phyloP scores from a whole-genome alignment of 345 rosid genomes.

The Mercurialis annua region DNA sequence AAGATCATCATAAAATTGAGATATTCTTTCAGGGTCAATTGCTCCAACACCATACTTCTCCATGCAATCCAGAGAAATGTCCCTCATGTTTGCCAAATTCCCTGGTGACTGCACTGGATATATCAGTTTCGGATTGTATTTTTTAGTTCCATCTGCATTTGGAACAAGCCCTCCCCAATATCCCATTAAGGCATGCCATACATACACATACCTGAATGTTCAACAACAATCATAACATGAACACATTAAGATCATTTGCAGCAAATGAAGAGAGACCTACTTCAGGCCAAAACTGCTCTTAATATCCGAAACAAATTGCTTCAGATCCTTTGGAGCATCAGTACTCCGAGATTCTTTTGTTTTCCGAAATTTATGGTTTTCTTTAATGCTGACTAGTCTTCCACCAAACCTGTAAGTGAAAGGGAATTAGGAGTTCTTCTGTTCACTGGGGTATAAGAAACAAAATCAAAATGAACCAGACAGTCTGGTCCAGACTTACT shows the following conservation, averaged over 20 bases:
- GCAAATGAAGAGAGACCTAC: conserved; percentile 23
- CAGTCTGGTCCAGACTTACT: no score
- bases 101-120: conserved; percentile 44
- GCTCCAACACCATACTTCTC: conserved; percentile 50
- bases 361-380: conserved; percentile 43
- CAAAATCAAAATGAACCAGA: neutral
- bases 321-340: conserved; percentile 33
- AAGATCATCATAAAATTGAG: conserved; percentile 50
- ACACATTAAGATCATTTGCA: neutral
- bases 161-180: conserved; percentile 68
- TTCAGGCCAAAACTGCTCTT: conserved; percentile 43
- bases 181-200: conserved; percentile 57
- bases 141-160: conserved; percentile 31
- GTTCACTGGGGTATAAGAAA: neutral
- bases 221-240: neutral
- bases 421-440: neutral
- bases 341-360: conserved; percentile 24
- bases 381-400: conserved; percentile 46
- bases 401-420: conserved; percentile 49
- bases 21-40: conserved; percentile 41
- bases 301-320: conserved; percentile 48
- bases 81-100: conserved; percentile 44
- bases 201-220: conserved; percentile 46
- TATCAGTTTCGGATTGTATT: conserved; percentile 38
- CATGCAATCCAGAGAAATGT: conserved; percentile 43